Conservation (phyloP, 148 eudicot species). For the Drosera capensis region DNA sequence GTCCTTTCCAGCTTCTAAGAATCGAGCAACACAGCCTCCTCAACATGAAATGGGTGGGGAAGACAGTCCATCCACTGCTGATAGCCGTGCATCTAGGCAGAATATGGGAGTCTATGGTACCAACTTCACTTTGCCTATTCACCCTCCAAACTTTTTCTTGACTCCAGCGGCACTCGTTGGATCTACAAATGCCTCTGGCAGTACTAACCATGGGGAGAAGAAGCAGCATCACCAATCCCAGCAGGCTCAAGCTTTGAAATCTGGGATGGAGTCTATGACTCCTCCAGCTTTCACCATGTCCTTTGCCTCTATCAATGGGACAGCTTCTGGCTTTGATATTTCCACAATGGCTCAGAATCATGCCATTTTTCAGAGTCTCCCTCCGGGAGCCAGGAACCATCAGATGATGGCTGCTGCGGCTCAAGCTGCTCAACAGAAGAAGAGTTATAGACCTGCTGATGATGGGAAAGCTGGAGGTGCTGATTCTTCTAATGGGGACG, state of each 20-base stretch:
- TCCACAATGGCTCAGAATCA: slow-evolving; percentile 58
- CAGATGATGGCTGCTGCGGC: slow-evolving; percentile 58
- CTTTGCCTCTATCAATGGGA: slow-evolving; percentile 52
- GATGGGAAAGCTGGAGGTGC: slow-evolving; percentile 42
- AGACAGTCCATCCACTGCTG: slow-evolving; percentile 69
- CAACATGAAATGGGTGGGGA: slow-evolving; percentile 45
- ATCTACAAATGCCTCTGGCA: slow-evolving; percentile 9
- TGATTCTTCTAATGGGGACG: slow-evolving; percentile 28
- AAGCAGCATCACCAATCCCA: slow-evolving; percentile 57
- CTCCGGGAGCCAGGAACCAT: slow-evolving; percentile 49
- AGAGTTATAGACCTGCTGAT: slow-evolving; percentile 35
- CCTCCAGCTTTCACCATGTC: slow-evolving; percentile 73
- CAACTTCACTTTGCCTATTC: slow-evolving; percentile 59
- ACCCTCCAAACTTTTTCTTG: slow-evolving; percentile 50
- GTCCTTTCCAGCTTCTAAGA: slow-evolving; percentile 31
- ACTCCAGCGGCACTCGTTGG: slow-evolving; percentile 17
- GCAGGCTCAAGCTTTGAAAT: slow-evolving; percentile 31
- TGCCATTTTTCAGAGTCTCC: slow-evolving; percentile 17
- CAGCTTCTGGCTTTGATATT: slow-evolving; percentile 45
- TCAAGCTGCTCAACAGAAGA: slow-evolving; percentile 47
- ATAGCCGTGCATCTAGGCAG: slow-evolving; percentile 44
- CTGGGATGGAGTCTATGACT: slow-evolving; percentile 27
- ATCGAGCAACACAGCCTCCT: slow-evolving; percentile 21
- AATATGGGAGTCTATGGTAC: slow-evolving; percentile 43
- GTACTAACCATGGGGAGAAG: slow-evolving; percentile 45